phyloP scores from a whole-genome alignment of 495 filamentous ascomycete genomes.

The Tuber microsphaerosporum region DNA sequence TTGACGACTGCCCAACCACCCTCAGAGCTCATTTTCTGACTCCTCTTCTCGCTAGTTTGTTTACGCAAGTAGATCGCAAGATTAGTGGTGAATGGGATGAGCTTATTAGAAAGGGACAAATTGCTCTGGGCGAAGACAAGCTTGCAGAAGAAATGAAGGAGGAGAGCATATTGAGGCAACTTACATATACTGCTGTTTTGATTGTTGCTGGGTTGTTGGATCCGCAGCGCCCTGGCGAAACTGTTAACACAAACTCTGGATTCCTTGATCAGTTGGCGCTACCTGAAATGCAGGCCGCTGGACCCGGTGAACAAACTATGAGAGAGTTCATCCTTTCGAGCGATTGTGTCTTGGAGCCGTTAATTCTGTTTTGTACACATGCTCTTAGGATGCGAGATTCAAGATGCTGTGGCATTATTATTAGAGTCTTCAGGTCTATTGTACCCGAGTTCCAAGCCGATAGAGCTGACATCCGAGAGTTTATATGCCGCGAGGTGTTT shows the following conservation, averaged over 20 bases:
- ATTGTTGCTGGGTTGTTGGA: slow-evolving; percentile 84
- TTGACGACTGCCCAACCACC: slow-evolving; percentile 79
- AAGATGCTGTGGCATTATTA: slow-evolving; percentile 75
- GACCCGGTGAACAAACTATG: slow-evolving; percentile 50
- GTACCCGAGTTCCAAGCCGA: slow-evolving; percentile 63
- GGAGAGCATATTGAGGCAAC: slow-evolving; percentile 88
- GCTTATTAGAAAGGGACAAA: slow-evolving; percentile 52
- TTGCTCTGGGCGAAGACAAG: slow-evolving; percentile 55
- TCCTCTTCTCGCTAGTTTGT: slow-evolving; percentile 72
- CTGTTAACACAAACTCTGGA: slow-evolving; percentile 19
- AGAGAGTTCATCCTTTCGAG: slow-evolving; percentile 74
- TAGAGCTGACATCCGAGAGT: slow-evolving; percentile 71
- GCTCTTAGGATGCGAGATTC: slow-evolving; percentile 85
- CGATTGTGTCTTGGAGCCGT: slow-evolving; percentile 69
- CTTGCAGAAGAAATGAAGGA: slow-evolving; percentile 95
- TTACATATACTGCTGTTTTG: slow-evolving; percentile 84
- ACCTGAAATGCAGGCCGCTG: slow-evolving; percentile 43
- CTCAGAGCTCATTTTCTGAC: slow-evolving; percentile 75
- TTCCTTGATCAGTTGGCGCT: slow-evolving; percentile 30
- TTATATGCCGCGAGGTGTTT: slow-evolving; percentile 53
- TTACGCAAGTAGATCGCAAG: slow-evolving; percentile 77
- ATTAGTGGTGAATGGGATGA: slow-evolving; percentile 80
- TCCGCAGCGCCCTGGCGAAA: slow-evolving; percentile 55
- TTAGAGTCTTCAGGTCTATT: slow-evolving; percentile 74
- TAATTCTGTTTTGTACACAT: slow-evolving; percentile 86